These are phyloP conservation scores for Teunomyces stri DNA, from an alignment of 805 yeast genomes.

Conservation along the genomic window DNA sequence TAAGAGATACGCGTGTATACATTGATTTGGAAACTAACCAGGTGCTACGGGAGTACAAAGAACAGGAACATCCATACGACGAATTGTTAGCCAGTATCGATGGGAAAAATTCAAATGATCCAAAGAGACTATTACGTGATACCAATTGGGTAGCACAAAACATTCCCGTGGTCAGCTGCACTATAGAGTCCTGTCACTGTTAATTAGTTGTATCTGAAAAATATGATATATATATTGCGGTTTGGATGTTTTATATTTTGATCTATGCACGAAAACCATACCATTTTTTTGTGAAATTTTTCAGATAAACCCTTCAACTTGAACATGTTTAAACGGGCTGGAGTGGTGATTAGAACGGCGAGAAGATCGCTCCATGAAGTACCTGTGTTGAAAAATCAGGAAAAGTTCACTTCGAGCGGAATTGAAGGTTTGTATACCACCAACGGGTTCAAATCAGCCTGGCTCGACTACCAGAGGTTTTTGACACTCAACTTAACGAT, in stretches of 20 bases:
- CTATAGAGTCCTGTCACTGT: constrained; percentile 10
- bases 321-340: constrained; percentile 7
- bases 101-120: constrained; percentile 24
- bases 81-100: constrained; percentile 26
- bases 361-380: constrained; percentile 55
- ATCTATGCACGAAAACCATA: neutral
- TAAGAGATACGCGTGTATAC: constrained; percentile 81
- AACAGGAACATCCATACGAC: constrained; percentile 44
- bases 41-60: constrained; percentile 75
- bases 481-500: constrained; percentile 58
- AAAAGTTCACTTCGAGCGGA: constrained; percentile 43
- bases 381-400: constrained; percentile 51
- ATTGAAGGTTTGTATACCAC: constrained; percentile 64
- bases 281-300: constrained; percentile 8
- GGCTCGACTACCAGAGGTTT: constrained; percentile 77
- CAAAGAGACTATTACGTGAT: constrained; percentile 62
- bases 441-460: constrained; percentile 67
- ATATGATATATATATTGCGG: neutral
- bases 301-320: constrained; percentile 5
- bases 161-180: constrained; percentile 44
- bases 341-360: constrained; percentile 3
- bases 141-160: constrained; percentile 67
- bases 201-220: neutral
- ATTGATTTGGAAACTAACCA: constrained; percentile 66
- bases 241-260: neutral